Evolutionary conservation across 495 filamentous ascomycete species (phyloP).

Genomic region (Baudoinia panamericana): DNA sequence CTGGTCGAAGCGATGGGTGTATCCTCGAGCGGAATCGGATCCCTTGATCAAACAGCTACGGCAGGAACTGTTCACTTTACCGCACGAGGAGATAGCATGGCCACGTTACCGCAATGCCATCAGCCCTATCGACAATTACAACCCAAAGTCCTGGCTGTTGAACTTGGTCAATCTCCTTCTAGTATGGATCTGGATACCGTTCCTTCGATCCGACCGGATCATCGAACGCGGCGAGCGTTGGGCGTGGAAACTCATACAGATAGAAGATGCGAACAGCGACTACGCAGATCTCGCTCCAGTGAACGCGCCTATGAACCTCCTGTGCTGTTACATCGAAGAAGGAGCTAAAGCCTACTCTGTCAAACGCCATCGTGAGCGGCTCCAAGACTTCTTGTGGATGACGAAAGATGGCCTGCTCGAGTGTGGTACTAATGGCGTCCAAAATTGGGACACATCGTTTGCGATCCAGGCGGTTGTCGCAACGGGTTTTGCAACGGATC

Average conservation of each 20-base stretch:
- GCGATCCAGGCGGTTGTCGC: conserved; percentile 68
- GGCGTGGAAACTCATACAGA: conserved; percentile 62
- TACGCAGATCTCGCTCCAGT: conserved; percentile 80
- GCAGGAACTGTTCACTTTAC: conserved; percentile 71
- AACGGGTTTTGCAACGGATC: conserved; percentile 62
- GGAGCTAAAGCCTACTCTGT: conserved; percentile 68
- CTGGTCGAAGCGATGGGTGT: conserved; percentile 64
- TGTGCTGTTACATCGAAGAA: conserved; percentile 71
- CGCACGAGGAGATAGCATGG: conserved; percentile 69
- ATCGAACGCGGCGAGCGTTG: conserved; percentile 57
- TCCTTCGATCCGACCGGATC: conserved; percentile 46
- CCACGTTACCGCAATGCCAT: conserved; percentile 69
- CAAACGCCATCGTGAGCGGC: conserved; percentile 60
- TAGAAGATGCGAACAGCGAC: conserved; percentile 84
- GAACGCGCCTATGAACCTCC: conserved; percentile 73
- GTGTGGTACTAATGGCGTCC: conserved; percentile 94
- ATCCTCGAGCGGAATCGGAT: conserved; percentile 36
- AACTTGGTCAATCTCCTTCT: conserved; percentile 62
- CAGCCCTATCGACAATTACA: conserved; percentile 68
- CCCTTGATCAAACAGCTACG: conserved; percentile 58
- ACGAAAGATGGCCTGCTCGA: conserved; percentile 83
- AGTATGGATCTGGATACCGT: conserved; percentile 65
- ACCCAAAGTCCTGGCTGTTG: conserved; percentile 77
- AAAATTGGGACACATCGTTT: conserved; percentile 92
- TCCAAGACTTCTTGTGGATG: conserved; percentile 84